These are phyloP conservation scores for Pythium utonaiense DNA, from an alignment of 352 stramenopile species.

Conservation along the genomic window DNA sequence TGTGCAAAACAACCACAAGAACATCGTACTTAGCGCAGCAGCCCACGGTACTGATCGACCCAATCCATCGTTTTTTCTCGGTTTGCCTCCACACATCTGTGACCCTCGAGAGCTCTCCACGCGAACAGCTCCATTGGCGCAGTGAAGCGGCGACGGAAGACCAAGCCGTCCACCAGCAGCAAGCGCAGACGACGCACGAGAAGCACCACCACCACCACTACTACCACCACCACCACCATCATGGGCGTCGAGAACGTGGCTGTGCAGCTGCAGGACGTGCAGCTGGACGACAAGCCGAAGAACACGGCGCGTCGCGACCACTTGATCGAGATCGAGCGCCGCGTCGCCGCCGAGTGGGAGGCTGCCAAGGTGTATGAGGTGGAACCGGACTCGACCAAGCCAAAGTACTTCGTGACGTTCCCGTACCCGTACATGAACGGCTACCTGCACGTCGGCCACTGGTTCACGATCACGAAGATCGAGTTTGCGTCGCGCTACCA, in stretches of 20 bases:
- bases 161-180: conserved; percentile 1
- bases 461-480: conserved; percentile 99
- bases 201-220: background rate
- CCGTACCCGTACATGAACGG: conserved; percentile 99
- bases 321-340: conserved; percentile 89
- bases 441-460: conserved; percentile 96
- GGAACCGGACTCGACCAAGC: conserved; percentile 66
- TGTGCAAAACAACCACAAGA: conserved; percentile 26
- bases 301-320: conserved; percentile 89
- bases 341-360: conserved; percentile 89
- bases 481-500: conserved; percentile 94
- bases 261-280: conserved; percentile 77
- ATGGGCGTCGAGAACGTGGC: conserved; percentile 59
- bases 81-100: background rate
- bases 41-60: conserved; percentile 1
- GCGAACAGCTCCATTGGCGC: background rate
- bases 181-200: conserved; percentile 5
- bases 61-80: background rate
- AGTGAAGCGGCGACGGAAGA: conserved; percentile 25
- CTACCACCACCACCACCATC: background rate
- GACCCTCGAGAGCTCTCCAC: conserved; percentile 11
- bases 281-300: conserved; percentile 51
- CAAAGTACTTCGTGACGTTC: conserved; percentile 99
- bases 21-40: conserved; percentile 17
- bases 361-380: conserved; percentile 90